A percentile compares a stretch with the other conserved stretches of the same genome.
Evolutionary conservation across 139 green algal genomes (phyloP).

Genomic region (Axilococcus clingmanii): DNA sequence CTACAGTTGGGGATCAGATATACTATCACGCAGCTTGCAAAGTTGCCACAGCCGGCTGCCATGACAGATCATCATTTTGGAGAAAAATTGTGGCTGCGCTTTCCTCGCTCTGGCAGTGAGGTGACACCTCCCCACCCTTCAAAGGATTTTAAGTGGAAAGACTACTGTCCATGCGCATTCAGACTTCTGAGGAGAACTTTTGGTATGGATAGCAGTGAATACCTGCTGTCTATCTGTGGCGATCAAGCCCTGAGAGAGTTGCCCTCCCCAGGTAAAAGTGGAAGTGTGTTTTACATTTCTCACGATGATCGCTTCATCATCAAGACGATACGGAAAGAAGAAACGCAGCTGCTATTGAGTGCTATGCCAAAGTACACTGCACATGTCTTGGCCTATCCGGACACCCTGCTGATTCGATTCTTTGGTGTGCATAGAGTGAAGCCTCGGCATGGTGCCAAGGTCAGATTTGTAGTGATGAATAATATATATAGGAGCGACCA

Average conservation of each 20-base stretch:
- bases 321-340: slow-evolving; percentile 61
- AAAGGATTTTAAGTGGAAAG: slow-evolving; percentile 88
- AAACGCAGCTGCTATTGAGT: slow-evolving; percentile 50
- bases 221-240: slow-evolving; percentile 27
- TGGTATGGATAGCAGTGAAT: slow-evolving; percentile 43
- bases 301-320: slow-evolving; percentile 70
- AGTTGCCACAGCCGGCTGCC: slow-evolving; percentile 23
- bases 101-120: slow-evolving; percentile 28
- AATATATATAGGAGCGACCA: slow-evolving; percentile 86
- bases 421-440: slow-evolving; percentile 63
- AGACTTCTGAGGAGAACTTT: slow-evolving; percentile 46
- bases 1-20: slow-evolving; percentile 83
- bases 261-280: slow-evolving; percentile 80
- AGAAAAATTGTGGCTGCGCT: slow-evolving; percentile 39
- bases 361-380: slow-evolving; percentile 57
- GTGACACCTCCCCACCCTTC: slow-evolving; percentile 31
- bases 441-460: slow-evolving; percentile 32
- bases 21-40: slow-evolving; percentile 24
- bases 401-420: slow-evolving; percentile 66
- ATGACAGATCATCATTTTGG: slow-evolving; percentile 11
- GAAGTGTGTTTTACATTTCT: slow-evolving; percentile 74
- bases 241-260: slow-evolving; percentile 81
- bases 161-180: slow-evolving; percentile 82
- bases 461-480: slow-evolving; percentile 92
- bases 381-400: slow-evolving; percentile 42